Conservation (phyloP, 257 asterid species). For the Sherardia arvensis region DNA sequence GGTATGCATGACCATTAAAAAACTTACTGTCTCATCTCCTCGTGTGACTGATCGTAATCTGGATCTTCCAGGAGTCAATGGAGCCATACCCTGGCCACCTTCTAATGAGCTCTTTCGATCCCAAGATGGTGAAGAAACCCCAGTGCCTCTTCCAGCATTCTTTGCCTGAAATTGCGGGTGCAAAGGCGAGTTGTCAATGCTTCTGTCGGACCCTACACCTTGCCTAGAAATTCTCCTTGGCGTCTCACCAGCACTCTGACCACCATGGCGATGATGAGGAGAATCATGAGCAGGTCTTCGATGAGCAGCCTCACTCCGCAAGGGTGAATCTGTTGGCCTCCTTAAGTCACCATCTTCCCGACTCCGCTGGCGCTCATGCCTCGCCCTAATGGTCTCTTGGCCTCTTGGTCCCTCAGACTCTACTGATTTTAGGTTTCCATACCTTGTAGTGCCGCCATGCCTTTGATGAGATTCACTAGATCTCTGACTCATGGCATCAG, state of each 20-base stretch:
- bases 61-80: slow-evolving; percentile 81
- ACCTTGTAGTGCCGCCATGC: slow-evolving; percentile 17
- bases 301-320: slow-evolving; percentile 31
- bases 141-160: slow-evolving; percentile 41
- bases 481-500: slow-evolving; percentile 23
- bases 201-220: slow-evolving; percentile 53
- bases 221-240: slow-evolving; percentile 51
- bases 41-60: slow-evolving; percentile 66
- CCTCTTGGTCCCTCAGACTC: slow-evolving; percentile 33
- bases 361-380: slow-evolving; percentile 37
- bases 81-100: slow-evolving; percentile 51
- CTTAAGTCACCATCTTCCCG: slow-evolving; percentile 49
- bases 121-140: slow-evolving; percentile 81
- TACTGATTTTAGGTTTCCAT: slow-evolving; percentile 22
- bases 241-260: slow-evolving; percentile 44
- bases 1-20: slow-evolving; percentile 1
- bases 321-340: slow-evolving; percentile 46
- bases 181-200: slow-evolving; percentile 61
- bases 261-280: slow-evolving; percentile 48
- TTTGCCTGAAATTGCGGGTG: slow-evolving; percentile 57
- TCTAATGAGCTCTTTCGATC: slow-evolving; percentile 60
- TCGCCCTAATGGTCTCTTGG: slow-evolving; percentile 27
- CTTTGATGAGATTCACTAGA: slow-evolving; percentile 24
- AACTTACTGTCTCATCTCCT: slow-evolving; percentile 65
- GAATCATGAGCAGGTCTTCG: slow-evolving; percentile 41